phyloP scores from a whole-genome alignment of 345 rosid genomes.

The Pseudoturritis turrita region DNA sequence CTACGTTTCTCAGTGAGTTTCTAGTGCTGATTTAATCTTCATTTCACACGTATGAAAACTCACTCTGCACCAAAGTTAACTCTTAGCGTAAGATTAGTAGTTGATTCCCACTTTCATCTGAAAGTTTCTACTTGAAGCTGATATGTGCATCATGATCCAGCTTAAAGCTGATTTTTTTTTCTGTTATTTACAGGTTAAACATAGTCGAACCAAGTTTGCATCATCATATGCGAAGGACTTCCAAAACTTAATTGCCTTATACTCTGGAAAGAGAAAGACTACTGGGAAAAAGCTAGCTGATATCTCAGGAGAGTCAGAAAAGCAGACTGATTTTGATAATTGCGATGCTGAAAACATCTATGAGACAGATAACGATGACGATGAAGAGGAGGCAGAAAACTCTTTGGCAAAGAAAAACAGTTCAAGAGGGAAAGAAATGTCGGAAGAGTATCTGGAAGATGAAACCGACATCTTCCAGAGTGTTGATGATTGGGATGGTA shows the following conservation, averaged over 20 bases:
- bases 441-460: conserved; percentile 71
- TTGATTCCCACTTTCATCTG: neutral
- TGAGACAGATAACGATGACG: conserved; percentile 42
- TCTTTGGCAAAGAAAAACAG: conserved; percentile 30
- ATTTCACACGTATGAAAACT: neutral
- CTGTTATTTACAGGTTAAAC: conserved; percentile 59
- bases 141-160: neutral
- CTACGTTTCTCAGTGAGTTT: conserved; percentile 62
- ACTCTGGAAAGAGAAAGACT: conserved; percentile 38
- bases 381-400: conserved; percentile 18
- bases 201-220: conserved; percentile 63
- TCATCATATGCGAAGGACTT: conserved; percentile 63
- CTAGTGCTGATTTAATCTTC: neutral
- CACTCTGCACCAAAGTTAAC: neutral
- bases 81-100: neutral
- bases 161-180: neutral
- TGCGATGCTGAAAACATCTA: conserved; percentile 22
- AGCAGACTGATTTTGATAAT: conserved; percentile 30
- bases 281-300: conserved; percentile 25
- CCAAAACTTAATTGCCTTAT: conserved; percentile 45
- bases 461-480: conserved; percentile 55
- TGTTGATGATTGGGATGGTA: conserved; percentile 94
- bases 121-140: neutral
- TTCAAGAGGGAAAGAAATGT: conserved; percentile 40
- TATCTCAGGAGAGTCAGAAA: conserved; percentile 27